These are phyloP conservation scores for Aspergillus neotritici DNA, from an alignment of 2,329 filamentous ascomycete species.

Conservation along the genomic window DNA sequence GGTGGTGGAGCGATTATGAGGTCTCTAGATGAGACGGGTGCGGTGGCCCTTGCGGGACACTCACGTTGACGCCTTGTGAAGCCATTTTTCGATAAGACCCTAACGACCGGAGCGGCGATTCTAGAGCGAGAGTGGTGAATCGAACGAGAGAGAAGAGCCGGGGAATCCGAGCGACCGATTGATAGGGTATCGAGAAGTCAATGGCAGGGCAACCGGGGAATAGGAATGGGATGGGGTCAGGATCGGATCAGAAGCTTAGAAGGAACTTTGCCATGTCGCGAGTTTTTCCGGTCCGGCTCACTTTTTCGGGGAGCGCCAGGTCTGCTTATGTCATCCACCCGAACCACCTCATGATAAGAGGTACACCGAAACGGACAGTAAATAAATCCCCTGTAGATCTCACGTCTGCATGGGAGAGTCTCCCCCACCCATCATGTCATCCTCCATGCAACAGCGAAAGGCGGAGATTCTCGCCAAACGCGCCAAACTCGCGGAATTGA, in stretches of 20 bases:
- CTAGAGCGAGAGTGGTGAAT: slow-evolving; percentile 28
- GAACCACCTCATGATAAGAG: no score
- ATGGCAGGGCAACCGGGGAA: slow-evolving; percentile 20
- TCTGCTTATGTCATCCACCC: slow-evolving; percentile 36
- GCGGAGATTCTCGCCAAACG: slow-evolving; percentile 96
- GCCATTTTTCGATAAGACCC: slow-evolving; percentile 53
- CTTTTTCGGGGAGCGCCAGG: slow-evolving; percentile 13
- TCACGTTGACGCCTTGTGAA: slow-evolving; percentile 63
- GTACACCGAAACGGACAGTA: no score
- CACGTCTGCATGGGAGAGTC: neutral
- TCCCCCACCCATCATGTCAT: slow-evolving; percentile 23
- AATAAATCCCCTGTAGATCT: slow-evolving; percentile 16
- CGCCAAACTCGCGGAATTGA: slow-evolving; percentile 93
- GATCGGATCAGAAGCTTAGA: slow-evolving; percentile 21
- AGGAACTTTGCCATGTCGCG: slow-evolving; percentile 36
- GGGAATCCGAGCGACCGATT: slow-evolving; percentile 28
- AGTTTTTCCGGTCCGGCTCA: slow-evolving; percentile 37
- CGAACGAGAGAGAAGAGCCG: slow-evolving; percentile 21
- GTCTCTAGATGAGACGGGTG: slow-evolving; percentile 4
- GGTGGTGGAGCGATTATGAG: slow-evolving; percentile 12
- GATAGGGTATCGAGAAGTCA: slow-evolving; percentile 32
- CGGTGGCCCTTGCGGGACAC: slow-evolving; percentile 21
- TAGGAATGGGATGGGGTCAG: slow-evolving; percentile 21
- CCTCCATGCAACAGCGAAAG: slow-evolving; percentile 62
- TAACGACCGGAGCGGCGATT: slow-evolving; percentile 40